phyloP scores from a whole-genome alignment of 1,284 basidiomycete species.

The Ceratobasidium sp. region DNA sequence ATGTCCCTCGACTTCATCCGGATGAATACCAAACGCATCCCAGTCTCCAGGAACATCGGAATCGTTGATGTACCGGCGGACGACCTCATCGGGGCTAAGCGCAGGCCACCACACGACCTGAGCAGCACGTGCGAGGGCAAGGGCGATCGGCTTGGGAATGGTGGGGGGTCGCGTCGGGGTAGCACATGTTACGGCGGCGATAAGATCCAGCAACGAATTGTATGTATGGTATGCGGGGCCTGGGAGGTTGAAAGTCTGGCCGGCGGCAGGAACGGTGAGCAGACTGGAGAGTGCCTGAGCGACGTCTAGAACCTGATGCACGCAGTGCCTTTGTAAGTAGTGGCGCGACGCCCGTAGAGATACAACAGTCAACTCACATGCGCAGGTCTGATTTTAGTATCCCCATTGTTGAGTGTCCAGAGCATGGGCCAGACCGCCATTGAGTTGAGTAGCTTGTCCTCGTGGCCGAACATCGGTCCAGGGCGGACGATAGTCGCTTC shows the following conservation, averaged over 20 bases:
- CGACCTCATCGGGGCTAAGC: slow-evolving; percentile 90
- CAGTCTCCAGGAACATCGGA: slow-evolving; percentile 53
- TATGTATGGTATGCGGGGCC: slow-evolving; percentile 90
- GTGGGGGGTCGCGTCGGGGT: slow-evolving; percentile 74
- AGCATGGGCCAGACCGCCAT: slow-evolving; percentile 96
- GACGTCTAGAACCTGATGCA: slow-evolving; percentile 84
- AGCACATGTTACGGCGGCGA: slow-evolving; percentile 83
- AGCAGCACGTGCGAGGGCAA: slow-evolving; percentile 70
- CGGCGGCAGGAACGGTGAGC: slow-evolving; percentile 69
- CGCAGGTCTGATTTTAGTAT: slow-evolving; percentile 89
- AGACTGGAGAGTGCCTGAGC: slow-evolving; percentile 90
- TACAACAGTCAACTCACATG: slow-evolving; percentile 71
- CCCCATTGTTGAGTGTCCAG: slow-evolving; percentile 91
- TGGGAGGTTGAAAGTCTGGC: slow-evolving; percentile 80
- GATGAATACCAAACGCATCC: slow-evolving; percentile 67
- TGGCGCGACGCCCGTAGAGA: neutral
- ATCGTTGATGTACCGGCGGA: slow-evolving; percentile 89
- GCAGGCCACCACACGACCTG: slow-evolving; percentile 94
- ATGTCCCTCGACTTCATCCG: slow-evolving; percentile 88
- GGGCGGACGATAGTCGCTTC: slow-evolving; percentile 92
- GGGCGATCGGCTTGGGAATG: slow-evolving; percentile 81
- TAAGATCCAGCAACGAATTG: slow-evolving; percentile 85
- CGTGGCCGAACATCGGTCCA: slow-evolving; percentile 87
- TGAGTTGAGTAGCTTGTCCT: slow-evolving; percentile 94
- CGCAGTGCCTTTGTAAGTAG: neutral